A percentile compares a stretch with the other conserved stretches of the same genome.
phyloP scores from a whole-genome alignment of 768 basidiomycete species.

The Leccinum uliginosum region DNA sequence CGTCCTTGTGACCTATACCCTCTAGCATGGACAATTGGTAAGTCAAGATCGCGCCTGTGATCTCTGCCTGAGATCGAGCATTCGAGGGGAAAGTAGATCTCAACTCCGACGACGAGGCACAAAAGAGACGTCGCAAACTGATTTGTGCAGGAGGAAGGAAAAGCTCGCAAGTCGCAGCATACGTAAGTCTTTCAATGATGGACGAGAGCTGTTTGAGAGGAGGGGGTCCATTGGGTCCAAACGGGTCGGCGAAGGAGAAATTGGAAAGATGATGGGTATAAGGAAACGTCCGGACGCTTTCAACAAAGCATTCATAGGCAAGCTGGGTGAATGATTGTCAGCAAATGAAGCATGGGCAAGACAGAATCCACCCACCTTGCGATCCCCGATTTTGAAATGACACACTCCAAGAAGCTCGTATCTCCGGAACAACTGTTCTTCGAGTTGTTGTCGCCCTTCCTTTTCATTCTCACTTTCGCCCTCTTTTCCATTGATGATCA shows the following conservation, averaged over 20 bases:
- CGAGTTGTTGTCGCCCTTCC: conserved; percentile 53
- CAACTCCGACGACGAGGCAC: background rate
- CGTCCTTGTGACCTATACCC: conserved; percentile 53
- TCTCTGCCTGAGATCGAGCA: conserved; percentile 12
- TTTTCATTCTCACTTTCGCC: conserved; percentile 26
- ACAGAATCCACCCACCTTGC: conserved; percentile 47
- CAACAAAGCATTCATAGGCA: conserved; percentile 53
- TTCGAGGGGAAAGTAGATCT: conserved; percentile 17
- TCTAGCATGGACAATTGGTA: conserved; percentile 57
- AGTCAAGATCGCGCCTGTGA: conserved; percentile 56
- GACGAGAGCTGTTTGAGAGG: conserved; percentile 51
- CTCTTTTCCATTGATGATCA: conserved; percentile 3
- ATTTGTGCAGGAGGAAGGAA: conserved; percentile 47
- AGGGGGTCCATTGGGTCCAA: conserved; percentile 36
- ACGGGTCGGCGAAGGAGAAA: conserved; percentile 26
- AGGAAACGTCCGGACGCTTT: conserved; percentile 52
- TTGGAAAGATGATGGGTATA: conserved; percentile 29
- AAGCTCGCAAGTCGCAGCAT: conserved; percentile 64
- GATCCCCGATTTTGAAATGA: conserved; percentile 71
- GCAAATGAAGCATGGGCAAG: background rate
- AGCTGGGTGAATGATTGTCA: conserved; percentile 36
- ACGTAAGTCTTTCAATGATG: conserved; percentile 64
- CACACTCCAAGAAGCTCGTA: conserved; percentile 84
- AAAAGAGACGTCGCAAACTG: conserved; percentile 35
- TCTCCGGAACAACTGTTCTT: conserved; percentile 62